phyloP scores from a whole-genome alignment of 1,284 basidiomycete genomes.

The Austropuccinia psidii region DNA sequence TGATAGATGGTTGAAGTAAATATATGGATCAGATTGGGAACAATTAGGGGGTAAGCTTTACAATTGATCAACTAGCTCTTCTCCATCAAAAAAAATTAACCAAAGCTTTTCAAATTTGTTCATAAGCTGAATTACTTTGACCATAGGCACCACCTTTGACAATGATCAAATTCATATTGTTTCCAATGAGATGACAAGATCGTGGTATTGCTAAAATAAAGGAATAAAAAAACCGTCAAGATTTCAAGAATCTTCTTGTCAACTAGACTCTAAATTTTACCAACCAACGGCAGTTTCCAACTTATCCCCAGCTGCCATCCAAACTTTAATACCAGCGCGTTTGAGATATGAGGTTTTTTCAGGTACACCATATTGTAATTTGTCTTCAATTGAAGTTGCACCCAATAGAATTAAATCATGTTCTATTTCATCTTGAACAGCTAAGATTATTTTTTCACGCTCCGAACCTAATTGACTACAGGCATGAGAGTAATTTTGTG shows the following conservation, averaged over 20 bases:
- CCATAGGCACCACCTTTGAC: conserved; percentile 64
- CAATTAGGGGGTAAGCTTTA: conserved; percentile 42
- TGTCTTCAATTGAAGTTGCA: conserved; percentile 96
- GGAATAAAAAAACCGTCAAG: too few relatives aligned
- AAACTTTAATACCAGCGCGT: conserved; percentile 92
- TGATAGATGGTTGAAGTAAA: neutral
- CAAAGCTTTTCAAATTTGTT: conserved; percentile 72
- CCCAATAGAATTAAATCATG: conserved; percentile 73
- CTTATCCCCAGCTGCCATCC: conserved; percentile 99
- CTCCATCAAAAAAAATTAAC: conserved; percentile 81
- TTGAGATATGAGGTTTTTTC: conserved; percentile 94
- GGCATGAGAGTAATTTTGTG: conserved; percentile 70
- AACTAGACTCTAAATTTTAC: too few relatives aligned
- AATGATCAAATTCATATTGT: conserved; percentile 86
- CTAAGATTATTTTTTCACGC: conserved; percentile 71
- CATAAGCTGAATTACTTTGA: conserved; percentile 61
- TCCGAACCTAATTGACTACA: conserved; percentile 63
- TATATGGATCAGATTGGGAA: neutral
- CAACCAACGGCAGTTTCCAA: conserved; percentile 78
- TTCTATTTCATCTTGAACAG: conserved; percentile 73
- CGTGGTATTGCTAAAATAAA: conserved; percentile 77
- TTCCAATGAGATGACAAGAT: conserved; percentile 83
- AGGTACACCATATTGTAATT: conserved; percentile 93
- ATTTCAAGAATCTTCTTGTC: too few relatives aligned
- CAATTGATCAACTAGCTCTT: conserved; percentile 48